Conservation (phyloP, 1,284 basidiomycete genomes). For the Cryptococcus jaspeensis region DNA sequence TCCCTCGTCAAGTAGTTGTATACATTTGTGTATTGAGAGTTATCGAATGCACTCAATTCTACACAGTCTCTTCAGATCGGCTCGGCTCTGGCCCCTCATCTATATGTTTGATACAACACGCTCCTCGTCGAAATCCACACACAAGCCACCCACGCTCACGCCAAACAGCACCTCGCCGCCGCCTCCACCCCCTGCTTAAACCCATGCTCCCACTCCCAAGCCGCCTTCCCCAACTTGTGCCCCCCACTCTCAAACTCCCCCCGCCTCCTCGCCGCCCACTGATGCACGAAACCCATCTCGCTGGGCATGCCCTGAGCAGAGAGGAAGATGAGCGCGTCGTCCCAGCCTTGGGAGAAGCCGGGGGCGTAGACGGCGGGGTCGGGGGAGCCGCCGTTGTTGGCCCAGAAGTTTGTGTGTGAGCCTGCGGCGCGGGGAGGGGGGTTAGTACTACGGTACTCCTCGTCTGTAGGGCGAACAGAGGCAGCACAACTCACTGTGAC, state of each 20-base stretch:
- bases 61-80: not conserved
- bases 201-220: constrained; percentile 60
- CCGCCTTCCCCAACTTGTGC: constrained; percentile 51
- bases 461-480: not conserved
- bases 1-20: not conserved
- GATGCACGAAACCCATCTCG: constrained; percentile 64
- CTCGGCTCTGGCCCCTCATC: not conserved
- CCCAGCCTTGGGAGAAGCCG: constrained; percentile 69
- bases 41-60: not conserved
- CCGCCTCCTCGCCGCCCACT: constrained; percentile 59
- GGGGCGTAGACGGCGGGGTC: constrained; percentile 67
- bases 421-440: constrained; percentile 49
- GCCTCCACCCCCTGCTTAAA: constrained; percentile 54
- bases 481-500: constrained; percentile 51
- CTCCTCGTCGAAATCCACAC: not conserved
- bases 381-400: constrained; percentile 54
- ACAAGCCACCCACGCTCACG: constrained; percentile 3
- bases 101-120: not conserved
- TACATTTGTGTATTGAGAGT: not conserved
- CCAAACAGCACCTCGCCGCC: constrained; percentile 15
- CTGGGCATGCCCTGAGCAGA: constrained; percentile 43
- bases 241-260: constrained; percentile 54
- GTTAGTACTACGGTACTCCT: not conserved
- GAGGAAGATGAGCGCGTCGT: constrained; percentile 63
- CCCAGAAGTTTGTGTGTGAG: constrained; percentile 63